These are phyloP conservation scores for Fomes fomentarius DNA, from an alignment of 1,284 basidiomycete genomes.

Conservation along the genomic window DNA sequence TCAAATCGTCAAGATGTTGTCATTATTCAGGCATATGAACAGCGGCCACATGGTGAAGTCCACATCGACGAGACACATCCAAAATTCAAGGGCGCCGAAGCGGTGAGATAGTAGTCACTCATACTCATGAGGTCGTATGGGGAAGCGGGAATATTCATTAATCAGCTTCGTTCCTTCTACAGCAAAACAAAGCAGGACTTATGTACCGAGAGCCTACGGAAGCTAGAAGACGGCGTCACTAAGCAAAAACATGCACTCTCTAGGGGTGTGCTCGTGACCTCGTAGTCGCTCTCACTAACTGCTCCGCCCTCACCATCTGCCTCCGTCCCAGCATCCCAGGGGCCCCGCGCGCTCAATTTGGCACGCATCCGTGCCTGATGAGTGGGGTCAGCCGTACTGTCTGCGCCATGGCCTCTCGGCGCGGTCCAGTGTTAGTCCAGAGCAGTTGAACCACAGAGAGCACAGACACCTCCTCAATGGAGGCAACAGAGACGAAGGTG, in stretches of 20 bases:
- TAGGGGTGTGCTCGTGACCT: slow-evolving; percentile 78
- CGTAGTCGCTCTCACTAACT: slow-evolving; percentile 82
- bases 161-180: too few species aligned
- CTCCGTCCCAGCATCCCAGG: slow-evolving; percentile 62
- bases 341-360: slow-evolving; percentile 61
- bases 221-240: slow-evolving; percentile 93
- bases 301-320: slow-evolving; percentile 57
- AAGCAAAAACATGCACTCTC: slow-evolving; percentile 85
- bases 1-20: slow-evolving; percentile 92
- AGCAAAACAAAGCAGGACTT: too few species aligned
- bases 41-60: slow-evolving; percentile 98
- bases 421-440: slow-evolving; percentile 94
- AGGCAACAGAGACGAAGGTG: slow-evolving; percentile 90
- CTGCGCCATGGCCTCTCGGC: slow-evolving; percentile 56
- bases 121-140: slow-evolving; percentile 92
- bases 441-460: slow-evolving; percentile 94
- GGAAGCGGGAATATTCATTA: slow-evolving; percentile 66
- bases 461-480: slow-evolving; percentile 77
- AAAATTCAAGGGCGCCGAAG: slow-evolving; percentile 85
- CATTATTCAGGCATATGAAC: slow-evolving; percentile 92
- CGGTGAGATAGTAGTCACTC: slow-evolving; percentile 95
- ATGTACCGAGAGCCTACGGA: slow-evolving; percentile 90
- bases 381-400: slow-evolving; percentile 53
- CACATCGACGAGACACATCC: slow-evolving; percentile 80
- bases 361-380: slow-evolving; percentile 56